A percentile compares a stretch with the other conserved stretches of the same genome.
Conservation (phyloP, 345 rosid genomes). For the Eucalyptus camaldulensis region DNA sequence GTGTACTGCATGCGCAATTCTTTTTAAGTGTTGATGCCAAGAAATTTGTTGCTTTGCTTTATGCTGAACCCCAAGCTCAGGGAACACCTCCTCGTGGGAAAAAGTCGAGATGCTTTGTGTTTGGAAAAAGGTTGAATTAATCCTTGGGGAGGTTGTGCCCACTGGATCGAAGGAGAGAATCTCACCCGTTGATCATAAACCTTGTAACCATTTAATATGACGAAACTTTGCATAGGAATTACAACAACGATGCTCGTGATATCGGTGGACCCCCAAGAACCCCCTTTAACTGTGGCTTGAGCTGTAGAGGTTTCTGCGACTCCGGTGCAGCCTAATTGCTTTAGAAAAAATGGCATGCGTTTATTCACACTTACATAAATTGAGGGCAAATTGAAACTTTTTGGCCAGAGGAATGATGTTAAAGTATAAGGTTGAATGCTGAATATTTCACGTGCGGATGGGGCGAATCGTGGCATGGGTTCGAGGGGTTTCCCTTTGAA, state of each 20-base stretch:
- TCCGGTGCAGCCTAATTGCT: background rate
- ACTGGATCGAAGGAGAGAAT: background rate
- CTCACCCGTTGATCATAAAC: background rate
- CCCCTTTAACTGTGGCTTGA: background rate
- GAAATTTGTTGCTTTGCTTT: background rate
- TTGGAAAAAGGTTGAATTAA: background rate
- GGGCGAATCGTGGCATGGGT: background rate
- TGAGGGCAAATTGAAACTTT: background rate
- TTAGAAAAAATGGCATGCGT: background rate
- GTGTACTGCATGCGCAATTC: background rate
- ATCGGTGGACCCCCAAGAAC: background rate
- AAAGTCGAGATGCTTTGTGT: background rate
- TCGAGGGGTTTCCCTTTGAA: background rate
- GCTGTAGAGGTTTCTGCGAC: background rate
- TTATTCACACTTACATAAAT: background rate
- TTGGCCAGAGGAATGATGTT: background rate
- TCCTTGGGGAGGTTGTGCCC: background rate
- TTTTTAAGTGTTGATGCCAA: background rate
- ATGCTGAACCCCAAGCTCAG: background rate
- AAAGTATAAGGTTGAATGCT: background rate
- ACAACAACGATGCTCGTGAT: background rate
- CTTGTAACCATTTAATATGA: background rate
- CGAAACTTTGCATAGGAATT: background rate
- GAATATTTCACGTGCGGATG: background rate
- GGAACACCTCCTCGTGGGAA: background rate